Conservation (phyloP, 78 protist species). For the Isochrysis galbana region DNA sequence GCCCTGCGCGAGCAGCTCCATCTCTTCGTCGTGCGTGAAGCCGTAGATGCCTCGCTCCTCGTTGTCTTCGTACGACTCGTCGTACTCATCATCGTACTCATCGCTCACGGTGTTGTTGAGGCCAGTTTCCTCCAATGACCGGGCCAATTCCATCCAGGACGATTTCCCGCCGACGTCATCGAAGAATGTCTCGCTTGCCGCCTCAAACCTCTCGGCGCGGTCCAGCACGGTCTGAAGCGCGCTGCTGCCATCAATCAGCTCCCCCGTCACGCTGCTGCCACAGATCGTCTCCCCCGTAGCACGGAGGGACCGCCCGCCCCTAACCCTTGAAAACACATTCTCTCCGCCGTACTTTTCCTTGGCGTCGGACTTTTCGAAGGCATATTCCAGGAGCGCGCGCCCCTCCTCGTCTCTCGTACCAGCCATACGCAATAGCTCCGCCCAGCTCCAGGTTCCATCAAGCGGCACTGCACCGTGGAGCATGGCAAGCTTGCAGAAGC, state of each 20-base stretch:
- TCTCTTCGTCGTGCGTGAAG: too few relatives aligned
- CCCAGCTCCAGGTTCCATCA: not conserved
- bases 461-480: not conserved
- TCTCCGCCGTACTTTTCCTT: not conserved
- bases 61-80: too few relatives aligned
- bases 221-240: not conserved
- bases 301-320: constrained; percentile 18
- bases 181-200: not conserved
- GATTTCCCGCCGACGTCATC: not conserved
- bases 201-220: not conserved
- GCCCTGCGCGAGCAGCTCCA: too few relatives aligned
- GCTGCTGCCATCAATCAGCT: not conserved
- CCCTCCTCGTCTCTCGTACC: too few relatives aligned
- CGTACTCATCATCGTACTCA: not conserved
- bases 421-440: not conserved
- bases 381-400: not conserved
- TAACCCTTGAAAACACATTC: not conserved
- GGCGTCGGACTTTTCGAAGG: not conserved
- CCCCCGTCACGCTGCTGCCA: not conserved
- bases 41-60: too few relatives aligned
- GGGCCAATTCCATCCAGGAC: not conserved
- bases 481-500: not conserved
- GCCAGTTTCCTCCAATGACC: not conserved
- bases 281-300: not conserved
- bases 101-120: not conserved